Conservation (phyloP, 305 asterid species). For the Solanum hybrid region DNA sequence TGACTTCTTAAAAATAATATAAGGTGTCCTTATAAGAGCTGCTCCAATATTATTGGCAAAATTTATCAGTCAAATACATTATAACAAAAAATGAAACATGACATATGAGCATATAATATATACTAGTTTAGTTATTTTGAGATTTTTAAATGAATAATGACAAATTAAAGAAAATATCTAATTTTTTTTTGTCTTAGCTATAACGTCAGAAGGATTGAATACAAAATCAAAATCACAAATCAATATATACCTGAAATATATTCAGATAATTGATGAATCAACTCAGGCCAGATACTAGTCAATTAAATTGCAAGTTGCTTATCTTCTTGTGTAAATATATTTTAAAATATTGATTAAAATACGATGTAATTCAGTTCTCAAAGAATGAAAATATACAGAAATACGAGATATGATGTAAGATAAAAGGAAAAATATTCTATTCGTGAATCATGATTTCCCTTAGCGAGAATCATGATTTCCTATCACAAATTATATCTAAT, state of each 20-base stretch:
- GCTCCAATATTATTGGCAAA: background rate
- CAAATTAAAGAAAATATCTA: background rate
- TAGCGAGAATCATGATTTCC: background rate
- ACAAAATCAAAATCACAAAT: background rate
- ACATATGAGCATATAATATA: background rate
- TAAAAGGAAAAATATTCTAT: too few relatives aligned
- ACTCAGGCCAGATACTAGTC: background rate
- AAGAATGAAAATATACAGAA: background rate
- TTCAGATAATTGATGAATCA: background rate
- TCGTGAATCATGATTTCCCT: background rate
- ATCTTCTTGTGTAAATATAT: background rate
- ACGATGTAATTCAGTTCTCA: background rate
- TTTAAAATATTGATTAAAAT: background rate
- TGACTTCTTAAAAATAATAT: too few relatives aligned
- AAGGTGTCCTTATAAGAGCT: background rate
- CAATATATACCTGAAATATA: background rate
- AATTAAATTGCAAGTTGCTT: background rate
- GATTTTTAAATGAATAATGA: background rate
- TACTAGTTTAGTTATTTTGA: background rate
- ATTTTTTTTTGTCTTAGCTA: too few relatives aligned
- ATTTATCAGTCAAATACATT: background rate
- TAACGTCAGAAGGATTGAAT: background rate
- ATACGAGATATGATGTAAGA: background rate
- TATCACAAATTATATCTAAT: too few relatives aligned
- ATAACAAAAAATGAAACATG: background rate